Base-by-base conservation (phyloP, 1,284 basidiomycete genomes). In the Kwoniella shivajii region DNA sequence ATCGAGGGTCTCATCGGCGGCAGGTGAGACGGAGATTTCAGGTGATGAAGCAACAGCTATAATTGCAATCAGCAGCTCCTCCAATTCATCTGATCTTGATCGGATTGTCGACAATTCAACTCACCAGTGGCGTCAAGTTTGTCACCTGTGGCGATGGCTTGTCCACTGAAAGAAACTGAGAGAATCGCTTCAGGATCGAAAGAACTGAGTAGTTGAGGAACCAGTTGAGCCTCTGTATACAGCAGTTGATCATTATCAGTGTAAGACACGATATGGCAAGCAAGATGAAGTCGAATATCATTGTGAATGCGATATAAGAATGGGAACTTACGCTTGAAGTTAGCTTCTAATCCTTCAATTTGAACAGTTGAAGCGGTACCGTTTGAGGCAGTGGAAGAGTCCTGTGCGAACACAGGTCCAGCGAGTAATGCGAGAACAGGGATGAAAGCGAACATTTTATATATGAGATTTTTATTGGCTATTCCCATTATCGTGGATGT, bases 181-280 rank as follows among this genome's bases (percentile, higher is more conserved):
- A 89, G 78, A 43, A 84, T 54, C 26, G 84, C 85, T 41, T 72
- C 73, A 7, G 87, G 88, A 55, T 76, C 71, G 71, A 89, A 88
- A 20, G 79, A 77, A 11, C 81, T 37, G 46, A 89, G 64, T 44
- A 86, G 75, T 53, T 80, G 76, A 4, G 88, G 86, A 44, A 86
- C 84, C 57, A 89, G 78, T 47, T 77, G 80, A 7, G 86, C 64
- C 51, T 68, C 73, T 73, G 51, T 5, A 41, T 18, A n/a, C n/a
- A 18, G 24, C 31, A 16, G 18, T 9, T 6, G 13, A n/a, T 3
- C 7, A 2, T 34, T 13, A 47, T 64, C 47, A 56, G 50, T n/a
- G n/a, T n/a, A n/a, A n/a, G n/a, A n/a, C n/a, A n/a, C 6, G 24
- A 50, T 13, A 30, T 26, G 27, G n/a, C n/a, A n/a, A n/a, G n/a